Base-by-base conservation (phyloP, 176 grass and related monocot species). In the Aegilops umbellulata region DNA sequence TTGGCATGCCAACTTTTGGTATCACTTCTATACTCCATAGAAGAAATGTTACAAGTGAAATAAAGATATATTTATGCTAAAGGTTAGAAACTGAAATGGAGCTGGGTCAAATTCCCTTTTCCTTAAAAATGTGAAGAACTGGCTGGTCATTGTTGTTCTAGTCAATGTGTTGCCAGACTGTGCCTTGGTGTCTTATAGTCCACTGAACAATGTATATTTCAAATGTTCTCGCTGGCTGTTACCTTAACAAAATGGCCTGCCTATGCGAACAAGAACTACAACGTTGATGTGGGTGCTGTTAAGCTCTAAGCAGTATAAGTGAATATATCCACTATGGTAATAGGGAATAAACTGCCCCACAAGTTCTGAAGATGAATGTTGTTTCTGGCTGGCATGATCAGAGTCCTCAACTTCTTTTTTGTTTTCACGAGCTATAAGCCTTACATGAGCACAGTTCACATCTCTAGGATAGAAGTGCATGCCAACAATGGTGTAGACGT, bases 301-400 rank as follows among this genome's bases (percentile, higher is more conserved):
- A 31, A 34, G 62, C 7, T 82, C 76, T 75, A 68, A 24, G 20
- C 32, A 60, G 16, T 23, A 34, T 62, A 63, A 71, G 41, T 42
- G 39, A 70, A 51, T 77, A 78, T 65, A 63, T 78, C 36, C 55
- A 39, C 31, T 49, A 71, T 68, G 29, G 57, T 47, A 73, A 73
- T 42, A 42, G 68, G 49, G 27, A 31, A 34, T 23, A 20, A 77
- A 22, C 29, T 38, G 29, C 64, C 6, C 34, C 3, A 3, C 27
- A 66, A 27, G 9, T 51, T 76, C 8, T 77, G 41, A 77, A 26
- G 60, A 65, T 9, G 8, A 77, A 64, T 63, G 7, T 34, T 64
- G 61, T 32, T 31, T 47, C 25, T 62, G 58, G 13, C 60, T 75
- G 25, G 53, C 32, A 73, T 73, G 68, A 22, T 73, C 23, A 73